These are phyloP conservation scores for Bolboschoenus planiculmis DNA, from an alignment of 176 grass and related monocot genomes.

Conservation along the genomic window DNA sequence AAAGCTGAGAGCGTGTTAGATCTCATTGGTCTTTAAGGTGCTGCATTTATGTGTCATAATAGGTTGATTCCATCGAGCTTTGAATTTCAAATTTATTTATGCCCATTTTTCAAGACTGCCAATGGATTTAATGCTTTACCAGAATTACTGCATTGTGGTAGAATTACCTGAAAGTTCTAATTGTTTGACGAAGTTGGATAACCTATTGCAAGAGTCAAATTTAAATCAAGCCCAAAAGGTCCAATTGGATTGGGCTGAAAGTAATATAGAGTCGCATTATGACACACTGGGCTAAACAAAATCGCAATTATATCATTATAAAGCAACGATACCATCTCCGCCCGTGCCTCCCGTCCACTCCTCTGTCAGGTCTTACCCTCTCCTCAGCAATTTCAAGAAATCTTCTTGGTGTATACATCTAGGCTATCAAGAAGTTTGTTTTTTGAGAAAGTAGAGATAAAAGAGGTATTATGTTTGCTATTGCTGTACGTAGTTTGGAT, in stretches of 20 bases:
- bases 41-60: not conserved
- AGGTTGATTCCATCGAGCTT: not conserved
- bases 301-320: not conserved
- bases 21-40: not conserved
- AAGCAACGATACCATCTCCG: not conserved
- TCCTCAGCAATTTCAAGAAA: not conserved
- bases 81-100: too few relatives aligned
- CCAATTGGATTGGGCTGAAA: not conserved
- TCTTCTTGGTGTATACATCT: not conserved
- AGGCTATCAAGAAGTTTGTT: not conserved
- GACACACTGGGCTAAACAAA: not conserved
- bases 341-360: too few relatives aligned
- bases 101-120: not conserved
- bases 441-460: not conserved
- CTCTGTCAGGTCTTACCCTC: not conserved
- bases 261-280: not conserved
- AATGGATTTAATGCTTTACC: not conserved
- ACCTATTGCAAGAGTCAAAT: not conserved
- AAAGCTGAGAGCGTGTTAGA: not conserved
- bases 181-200: not conserved
- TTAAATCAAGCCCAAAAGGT: not conserved
- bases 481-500: not conserved
- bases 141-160: not conserved
- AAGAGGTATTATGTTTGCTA: not conserved
- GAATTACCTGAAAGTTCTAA: not conserved